Conservation (phyloP, 2,329 filamentous ascomycete species). For the Volutella citrinella region DNA sequence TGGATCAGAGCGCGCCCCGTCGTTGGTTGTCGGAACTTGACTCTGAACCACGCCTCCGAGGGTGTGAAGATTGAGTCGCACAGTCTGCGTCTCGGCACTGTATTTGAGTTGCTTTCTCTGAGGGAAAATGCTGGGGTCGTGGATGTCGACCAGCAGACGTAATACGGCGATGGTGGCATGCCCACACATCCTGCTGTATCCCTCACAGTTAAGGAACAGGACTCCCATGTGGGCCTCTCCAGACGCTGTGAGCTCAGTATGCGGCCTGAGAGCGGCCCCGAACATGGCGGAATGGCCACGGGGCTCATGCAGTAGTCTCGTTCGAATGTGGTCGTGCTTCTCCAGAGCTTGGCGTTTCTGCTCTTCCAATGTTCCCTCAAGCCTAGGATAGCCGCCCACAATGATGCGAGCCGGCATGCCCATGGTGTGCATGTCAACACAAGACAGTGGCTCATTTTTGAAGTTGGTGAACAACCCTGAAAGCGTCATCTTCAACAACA, state of each 20-base stretch:
- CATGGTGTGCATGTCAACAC: slow-evolving; percentile 6
- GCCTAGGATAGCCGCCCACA: slow-evolving; percentile 1
- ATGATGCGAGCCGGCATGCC: slow-evolving; percentile 4
- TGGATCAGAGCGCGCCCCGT: slow-evolving; percentile 1
- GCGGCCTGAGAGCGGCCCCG: slow-evolving; percentile 1
- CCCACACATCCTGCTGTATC: slow-evolving; percentile 8
- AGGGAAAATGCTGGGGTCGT: slow-evolving; percentile 1
- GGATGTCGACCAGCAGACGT: slow-evolving; percentile 2
- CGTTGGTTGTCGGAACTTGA: neutral
- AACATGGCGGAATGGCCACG: slow-evolving; percentile 7
- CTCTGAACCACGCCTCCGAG: slow-evolving; percentile 2
- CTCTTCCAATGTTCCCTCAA: slow-evolving; percentile 1
- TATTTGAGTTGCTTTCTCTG: neutral
- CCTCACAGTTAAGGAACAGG: slow-evolving; percentile 1
- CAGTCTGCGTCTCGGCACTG: neutral
- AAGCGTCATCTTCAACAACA: too few species aligned
- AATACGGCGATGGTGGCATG: slow-evolving; percentile 4
- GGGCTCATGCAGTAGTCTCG: neutral
- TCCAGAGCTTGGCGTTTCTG: neutral
- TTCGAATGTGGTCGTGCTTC: slow-evolving; percentile 2
- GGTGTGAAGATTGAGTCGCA: slow-evolving; percentile 1
- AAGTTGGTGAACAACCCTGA: too few species aligned
- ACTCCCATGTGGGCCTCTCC: slow-evolving; percentile 9
- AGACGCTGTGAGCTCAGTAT: slow-evolving; percentile 1
- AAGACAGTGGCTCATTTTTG: too few species aligned